Evolutionary conservation across 2,329 filamentous ascomycete species (phyloP).

Genomic region (Penicillium vulpinum): DNA sequence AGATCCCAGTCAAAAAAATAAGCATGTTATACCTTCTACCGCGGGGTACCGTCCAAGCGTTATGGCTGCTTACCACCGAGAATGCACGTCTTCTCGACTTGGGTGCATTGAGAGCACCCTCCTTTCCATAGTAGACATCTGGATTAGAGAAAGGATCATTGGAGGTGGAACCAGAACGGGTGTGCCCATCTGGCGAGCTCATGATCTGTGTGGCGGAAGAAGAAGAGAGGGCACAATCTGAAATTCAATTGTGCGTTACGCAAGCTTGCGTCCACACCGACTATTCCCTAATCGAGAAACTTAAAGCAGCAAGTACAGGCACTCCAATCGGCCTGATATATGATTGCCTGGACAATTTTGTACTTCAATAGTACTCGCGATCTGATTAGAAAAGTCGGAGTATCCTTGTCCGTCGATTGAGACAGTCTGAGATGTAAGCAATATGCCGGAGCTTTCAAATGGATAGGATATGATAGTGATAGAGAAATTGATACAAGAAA

Average conservation of each 20-base stretch:
- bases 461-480: neutral
- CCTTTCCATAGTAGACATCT: constrained; percentile 60
- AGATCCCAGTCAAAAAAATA: constrained; percentile 9
- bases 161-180: constrained; percentile 46
- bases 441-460: neutral
- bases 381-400: neutral
- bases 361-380: neutral
- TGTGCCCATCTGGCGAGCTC: constrained; percentile 43
- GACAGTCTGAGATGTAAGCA: neutral
- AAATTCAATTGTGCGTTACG: constrained; percentile 20
- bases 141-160: constrained; percentile 60
- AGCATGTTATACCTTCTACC: constrained; percentile 11
- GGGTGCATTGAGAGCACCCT: constrained; percentile 48
- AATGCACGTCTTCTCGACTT: constrained; percentile 55
- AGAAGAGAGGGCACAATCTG: constrained; percentile 11
- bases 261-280: constrained; percentile 24
- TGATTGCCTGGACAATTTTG: neutral
- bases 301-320: constrained; percentile 5
- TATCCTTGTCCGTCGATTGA: neutral
- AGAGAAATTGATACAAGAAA: neutral
- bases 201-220: constrained; percentile 29
- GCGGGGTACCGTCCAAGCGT: constrained; percentile 14
- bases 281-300: constrained; percentile 11
- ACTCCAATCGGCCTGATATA: constrained; percentile 1
- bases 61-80: constrained; percentile 52